Conservation (phyloP, 1,284 basidiomycete species). For the Austroboletus novae-zelandiae region DNA sequence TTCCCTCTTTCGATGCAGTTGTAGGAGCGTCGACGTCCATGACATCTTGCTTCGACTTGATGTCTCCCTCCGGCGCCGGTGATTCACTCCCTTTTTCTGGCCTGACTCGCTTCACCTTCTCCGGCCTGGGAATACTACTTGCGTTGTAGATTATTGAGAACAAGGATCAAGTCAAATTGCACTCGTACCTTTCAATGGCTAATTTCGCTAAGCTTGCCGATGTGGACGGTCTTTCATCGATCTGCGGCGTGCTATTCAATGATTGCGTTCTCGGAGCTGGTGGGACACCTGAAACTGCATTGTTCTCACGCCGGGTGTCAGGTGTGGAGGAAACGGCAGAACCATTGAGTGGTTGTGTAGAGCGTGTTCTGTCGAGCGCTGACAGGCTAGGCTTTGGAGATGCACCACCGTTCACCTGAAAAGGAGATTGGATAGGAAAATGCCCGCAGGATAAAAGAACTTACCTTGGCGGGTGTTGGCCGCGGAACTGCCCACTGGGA, state of each 20-base stretch:
- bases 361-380: constrained; percentile 42
- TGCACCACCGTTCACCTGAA: constrained; percentile 35
- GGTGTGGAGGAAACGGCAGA: constrained; percentile 28
- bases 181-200: constrained; percentile 63
- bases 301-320: constrained; percentile 25
- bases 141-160: constrained; percentile 5
- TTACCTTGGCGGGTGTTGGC: constrained; percentile 20
- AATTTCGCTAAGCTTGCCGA: constrained; percentile 47
- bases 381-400: constrained; percentile 35
- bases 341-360: constrained; percentile 36
- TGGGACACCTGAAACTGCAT: constrained; percentile 39
- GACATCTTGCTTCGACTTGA: constrained; percentile 26
- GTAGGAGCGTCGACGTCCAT: constrained; percentile 41
- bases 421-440: constrained; percentile 8
- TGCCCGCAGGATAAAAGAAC: constrained; percentile 16
- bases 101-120: constrained; percentile 70
- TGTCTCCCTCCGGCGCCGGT: constrained; percentile 37
- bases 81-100: constrained; percentile 49
- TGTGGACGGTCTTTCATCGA: constrained; percentile 23
- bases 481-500: constrained; percentile 53
- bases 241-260: constrained; percentile 24
- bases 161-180: background rate
- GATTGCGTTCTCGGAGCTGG: constrained; percentile 59
- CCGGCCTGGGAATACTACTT: constrained; percentile 66
- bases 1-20: constrained; percentile 25